Evolutionary conservation across 495 filamentous ascomycete species (phyloP).

Genomic region (Podospora bellae-mahoneyi): DNA sequence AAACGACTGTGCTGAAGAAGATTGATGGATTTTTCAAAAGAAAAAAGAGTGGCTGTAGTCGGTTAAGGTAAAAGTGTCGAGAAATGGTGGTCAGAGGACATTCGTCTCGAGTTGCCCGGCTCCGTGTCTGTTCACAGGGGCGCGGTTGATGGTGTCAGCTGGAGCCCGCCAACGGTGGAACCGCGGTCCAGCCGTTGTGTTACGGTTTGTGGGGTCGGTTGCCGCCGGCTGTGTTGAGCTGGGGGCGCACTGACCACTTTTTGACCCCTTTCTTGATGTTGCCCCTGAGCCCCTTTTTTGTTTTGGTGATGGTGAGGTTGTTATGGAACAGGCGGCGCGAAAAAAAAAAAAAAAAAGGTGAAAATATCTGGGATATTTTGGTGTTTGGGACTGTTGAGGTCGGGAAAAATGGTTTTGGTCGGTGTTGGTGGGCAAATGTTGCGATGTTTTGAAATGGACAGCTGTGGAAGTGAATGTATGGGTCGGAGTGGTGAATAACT

Average conservation of each 20-base stretch:
- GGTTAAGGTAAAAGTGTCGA: not conserved
- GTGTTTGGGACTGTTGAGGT: too few relatives aligned
- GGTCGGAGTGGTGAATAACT: not conserved
- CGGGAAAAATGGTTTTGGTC: too few relatives aligned
- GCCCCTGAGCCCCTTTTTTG: not conserved
- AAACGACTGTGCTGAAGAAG: not conserved
- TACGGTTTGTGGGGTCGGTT: not conserved
- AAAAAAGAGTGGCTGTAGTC: conserved; percentile 1
- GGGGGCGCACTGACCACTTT: not conserved
- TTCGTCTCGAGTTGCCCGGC: not conserved
- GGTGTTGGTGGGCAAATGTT: not conserved
- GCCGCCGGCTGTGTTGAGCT: not conserved
- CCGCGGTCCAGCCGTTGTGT: not conserved
- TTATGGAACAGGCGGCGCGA: not conserved
- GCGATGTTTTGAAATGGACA: not conserved
- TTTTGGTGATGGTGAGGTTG: not conserved
- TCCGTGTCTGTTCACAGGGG: conserved; percentile 1
- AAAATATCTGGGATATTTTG: too few relatives aligned
- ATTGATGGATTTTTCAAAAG: not conserved
- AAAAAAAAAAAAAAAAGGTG: too few relatives aligned
- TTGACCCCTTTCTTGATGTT: not conserved
- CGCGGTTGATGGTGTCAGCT: not conserved
- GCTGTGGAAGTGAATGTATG: not conserved
- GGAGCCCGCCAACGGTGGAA: not conserved
- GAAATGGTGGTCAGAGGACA: not conserved